A percentile compares a stretch with the other conserved stretches of the same genome.
Evolutionary conservation across 2,329 filamentous ascomycete genomes (phyloP).

Genomic region (Diplodia intermedia): DNA sequence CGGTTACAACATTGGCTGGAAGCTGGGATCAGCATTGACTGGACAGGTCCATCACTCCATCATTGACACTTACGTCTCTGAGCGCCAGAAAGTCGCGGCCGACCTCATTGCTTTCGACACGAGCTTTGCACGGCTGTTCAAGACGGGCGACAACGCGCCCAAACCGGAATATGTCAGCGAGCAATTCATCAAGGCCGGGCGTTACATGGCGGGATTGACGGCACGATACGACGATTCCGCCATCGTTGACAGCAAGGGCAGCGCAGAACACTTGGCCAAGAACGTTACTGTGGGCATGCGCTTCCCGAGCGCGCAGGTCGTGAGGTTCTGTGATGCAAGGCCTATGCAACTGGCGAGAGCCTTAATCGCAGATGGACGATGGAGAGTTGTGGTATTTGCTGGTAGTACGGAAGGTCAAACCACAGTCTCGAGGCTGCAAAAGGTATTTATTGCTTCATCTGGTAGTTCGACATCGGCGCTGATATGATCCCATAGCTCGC

Average conservation of each 20-base stretch:
- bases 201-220: constrained; percentile 67
- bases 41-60: constrained; percentile 48
- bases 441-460: neutral
- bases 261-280: constrained; percentile 47
- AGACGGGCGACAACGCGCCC: constrained; percentile 43
- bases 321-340: constrained; percentile 66
- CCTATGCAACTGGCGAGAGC: constrained; percentile 60
- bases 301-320: constrained; percentile 63
- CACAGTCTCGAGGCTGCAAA: constrained; percentile 27
- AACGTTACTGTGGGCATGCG: constrained; percentile 56
- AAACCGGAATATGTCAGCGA: constrained; percentile 60
- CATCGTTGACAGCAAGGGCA: constrained; percentile 51
- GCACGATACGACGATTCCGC: constrained; percentile 60
- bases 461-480: neutral
- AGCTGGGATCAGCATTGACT: constrained; percentile 56
- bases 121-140: constrained; percentile 60
- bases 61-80: constrained; percentile 67
- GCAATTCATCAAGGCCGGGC: constrained; percentile 63
- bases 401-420: constrained; percentile 51
- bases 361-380: constrained; percentile 60
- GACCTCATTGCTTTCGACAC: constrained; percentile 69
- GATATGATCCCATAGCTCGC: neutral
- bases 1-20: constrained; percentile 65
- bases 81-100: constrained; percentile 55
- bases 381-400: constrained; percentile 59